Base-by-base conservation (phyloP, 1,139 yeast species). In the Candida tunisiensis region DNA sequence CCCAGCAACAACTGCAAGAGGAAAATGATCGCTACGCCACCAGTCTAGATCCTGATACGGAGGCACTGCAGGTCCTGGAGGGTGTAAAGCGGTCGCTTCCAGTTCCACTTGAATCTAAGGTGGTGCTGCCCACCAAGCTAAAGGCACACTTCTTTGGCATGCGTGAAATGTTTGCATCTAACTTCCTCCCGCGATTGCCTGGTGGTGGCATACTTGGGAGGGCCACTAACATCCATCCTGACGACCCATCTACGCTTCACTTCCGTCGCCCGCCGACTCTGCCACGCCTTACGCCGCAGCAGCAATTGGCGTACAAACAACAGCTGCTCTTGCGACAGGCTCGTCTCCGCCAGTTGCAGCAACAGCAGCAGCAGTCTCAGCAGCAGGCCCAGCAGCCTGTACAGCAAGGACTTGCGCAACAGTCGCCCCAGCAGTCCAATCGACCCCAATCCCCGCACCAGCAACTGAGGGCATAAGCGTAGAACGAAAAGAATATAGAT, bases 1-100 rank as follows among this genome's bases (percentile, higher is more conserved):
- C 51, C 12, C 52, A 47, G 8, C 45, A 38, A 31, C 44, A 48
- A 24, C 40, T 51, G 23, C 42, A 49, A 24, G 29, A 46, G 28
- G 31, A 47, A 27, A 38, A 39, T 15, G 43, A 36, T 13, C n/a
- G n/a, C n/a, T 8, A 29, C 27, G 7, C 32, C 38, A 33, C 23
- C 28, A 23, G 19, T 16, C 17, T n/a, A n/a, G 15, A n/a, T n/a
- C n/a, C n/a, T n/a, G n/a, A n/a, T n/a, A 42, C 39, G 49, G 98
- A 88, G 45, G 80, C 94, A 1, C 83, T 79, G 32, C 78, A 77
- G 41, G 96, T 88, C 3, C 58, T 88, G 46, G 83, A 75, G 35
- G 96, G 96, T 8, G 82, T 88, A 14, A 19, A 35, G 12, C 25
- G 23, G 17, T 27, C 40, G n/a, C 29, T 30, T 12, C 37, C 42